phyloP scores from a whole-genome alignment of 208 protist species.

The Angomonas ambiguus region DNA sequence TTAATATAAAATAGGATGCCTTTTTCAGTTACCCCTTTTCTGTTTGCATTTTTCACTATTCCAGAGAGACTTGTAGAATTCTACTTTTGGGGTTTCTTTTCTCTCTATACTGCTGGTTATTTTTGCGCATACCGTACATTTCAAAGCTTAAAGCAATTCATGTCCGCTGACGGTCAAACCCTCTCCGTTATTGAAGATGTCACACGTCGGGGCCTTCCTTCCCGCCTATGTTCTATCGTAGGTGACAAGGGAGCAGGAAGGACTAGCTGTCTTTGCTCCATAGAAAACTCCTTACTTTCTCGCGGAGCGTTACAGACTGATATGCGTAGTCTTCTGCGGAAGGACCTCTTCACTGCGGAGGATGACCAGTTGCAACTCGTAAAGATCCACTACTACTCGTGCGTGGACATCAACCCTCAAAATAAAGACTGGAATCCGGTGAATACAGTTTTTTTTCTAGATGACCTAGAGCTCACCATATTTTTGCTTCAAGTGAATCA shows the following conservation, averaged over 20 bases:
- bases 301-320: neutral
- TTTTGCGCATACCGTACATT: no score
- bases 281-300: neutral
- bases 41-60: no score
- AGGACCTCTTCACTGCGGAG: neutral
- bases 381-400: neutral
- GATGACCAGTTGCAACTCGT: neutral
- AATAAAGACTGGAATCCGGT: neutral
- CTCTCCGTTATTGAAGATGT: neutral
- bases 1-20: neutral
- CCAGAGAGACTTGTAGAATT: no score
- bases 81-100: no score
- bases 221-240: neutral
- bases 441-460: conserved; percentile 3
- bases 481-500: neutral
- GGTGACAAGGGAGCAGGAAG: neutral
- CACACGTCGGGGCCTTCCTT: neutral
- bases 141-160: neutral
- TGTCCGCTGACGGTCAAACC: neutral
- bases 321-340: neutral
- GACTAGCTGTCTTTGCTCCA: neutral
- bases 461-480: neutral
- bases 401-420: neutral
- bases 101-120: no score
- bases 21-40: no score